Conservation (phyloP, 345 rosid species). For the Linum trigynum region DNA sequence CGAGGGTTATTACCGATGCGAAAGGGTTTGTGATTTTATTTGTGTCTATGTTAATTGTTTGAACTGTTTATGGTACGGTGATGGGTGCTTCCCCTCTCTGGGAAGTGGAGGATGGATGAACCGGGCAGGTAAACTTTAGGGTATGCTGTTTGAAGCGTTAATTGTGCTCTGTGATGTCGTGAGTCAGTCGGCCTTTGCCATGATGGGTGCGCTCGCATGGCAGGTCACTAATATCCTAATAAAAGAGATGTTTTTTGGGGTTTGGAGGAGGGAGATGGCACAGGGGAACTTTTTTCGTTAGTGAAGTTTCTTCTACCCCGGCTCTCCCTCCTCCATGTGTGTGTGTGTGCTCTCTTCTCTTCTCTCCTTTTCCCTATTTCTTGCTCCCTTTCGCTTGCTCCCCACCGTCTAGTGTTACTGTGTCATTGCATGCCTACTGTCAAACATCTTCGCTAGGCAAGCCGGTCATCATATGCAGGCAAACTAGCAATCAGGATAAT, state of each 20-base stretch:
- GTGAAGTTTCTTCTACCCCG: conserved; percentile 10
- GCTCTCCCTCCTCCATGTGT: conserved; percentile 28
- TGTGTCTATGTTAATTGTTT: too few relatives aligned
- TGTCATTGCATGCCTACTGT: too few relatives aligned
- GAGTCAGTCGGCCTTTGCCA: conserved; percentile 56
- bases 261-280: conserved; percentile 7
- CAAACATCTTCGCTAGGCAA: too few relatives aligned
- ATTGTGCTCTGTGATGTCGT: too few relatives aligned
- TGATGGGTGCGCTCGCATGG: conserved; percentile 96
- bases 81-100: neutral
- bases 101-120: neutral
- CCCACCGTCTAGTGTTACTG: too few relatives aligned
- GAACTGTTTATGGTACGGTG: neutral
- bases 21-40: neutral
- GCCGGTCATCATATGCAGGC: too few relatives aligned
- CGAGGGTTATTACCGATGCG: neutral
- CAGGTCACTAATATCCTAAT: conserved; percentile 40
- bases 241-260: conserved; percentile 14
- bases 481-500: too few relatives aligned
- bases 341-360: neutral
- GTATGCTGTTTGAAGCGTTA: neutral
- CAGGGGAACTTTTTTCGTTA: conserved; percentile 13
- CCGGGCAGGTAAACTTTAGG: neutral
- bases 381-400: neutral
- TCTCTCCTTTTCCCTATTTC: too few relatives aligned